Conservation (phyloP, 2,329 filamentous ascomycete genomes). For the Diaporthe sp. region DNA sequence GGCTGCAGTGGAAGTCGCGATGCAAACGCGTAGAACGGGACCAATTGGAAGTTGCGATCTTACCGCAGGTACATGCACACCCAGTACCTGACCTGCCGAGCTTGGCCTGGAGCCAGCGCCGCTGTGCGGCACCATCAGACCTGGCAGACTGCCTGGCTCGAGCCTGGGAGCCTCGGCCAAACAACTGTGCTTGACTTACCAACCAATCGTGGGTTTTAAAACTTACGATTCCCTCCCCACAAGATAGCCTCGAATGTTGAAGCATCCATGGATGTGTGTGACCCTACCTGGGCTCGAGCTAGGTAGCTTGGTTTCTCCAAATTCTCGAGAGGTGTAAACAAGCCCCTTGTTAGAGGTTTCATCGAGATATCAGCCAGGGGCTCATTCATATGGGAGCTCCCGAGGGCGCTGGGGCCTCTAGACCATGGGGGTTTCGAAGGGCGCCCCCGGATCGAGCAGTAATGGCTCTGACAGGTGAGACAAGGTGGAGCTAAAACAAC, state of each 20-base stretch:
- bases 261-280: neutral
- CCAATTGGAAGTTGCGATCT: slow-evolving; percentile 4
- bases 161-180: neutral
- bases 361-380: slow-evolving; percentile 19
- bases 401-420: slow-evolving; percentile 15
- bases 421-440: slow-evolving; percentile 3
- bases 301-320: neutral
- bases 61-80: neutral
- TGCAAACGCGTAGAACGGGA: neutral
- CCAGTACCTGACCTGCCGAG: neutral
- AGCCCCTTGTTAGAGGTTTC: slow-evolving; percentile 5
- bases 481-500: slow-evolving; percentile 19
- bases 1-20: slow-evolving; percentile 27
- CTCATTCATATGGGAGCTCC: slow-evolving; percentile 26
- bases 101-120: neutral
- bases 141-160: neutral
- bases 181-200: neutral
- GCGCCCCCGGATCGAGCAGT: neutral
- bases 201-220: neutral
- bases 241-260: neutral
- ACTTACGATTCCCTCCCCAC: neutral
- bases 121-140: neutral
- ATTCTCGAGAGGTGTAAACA: slow-evolving; percentile 4
- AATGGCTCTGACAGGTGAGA: slow-evolving; percentile 30
- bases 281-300: neutral